Conservation (phyloP, 2,329 filamentous ascomycete species). For the Neocucurbitaria cava region DNA sequence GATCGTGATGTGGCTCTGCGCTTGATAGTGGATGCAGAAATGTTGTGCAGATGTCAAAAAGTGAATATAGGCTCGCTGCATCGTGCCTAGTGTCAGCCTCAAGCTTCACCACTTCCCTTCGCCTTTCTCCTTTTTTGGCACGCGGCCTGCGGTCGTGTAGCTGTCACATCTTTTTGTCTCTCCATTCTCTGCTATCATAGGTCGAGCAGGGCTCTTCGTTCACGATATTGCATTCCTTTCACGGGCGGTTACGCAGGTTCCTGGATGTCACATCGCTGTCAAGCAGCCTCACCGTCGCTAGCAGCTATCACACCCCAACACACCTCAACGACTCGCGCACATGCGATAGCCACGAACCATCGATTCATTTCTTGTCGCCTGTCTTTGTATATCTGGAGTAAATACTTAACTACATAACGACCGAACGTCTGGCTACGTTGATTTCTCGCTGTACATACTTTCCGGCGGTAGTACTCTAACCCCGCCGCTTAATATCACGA, state of each 20-base stretch:
- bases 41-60: slow-evolving; percentile 34
- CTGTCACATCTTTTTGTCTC: slow-evolving; percentile 16
- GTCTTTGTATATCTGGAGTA: slow-evolving; percentile 33
- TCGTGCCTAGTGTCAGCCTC: slow-evolving; percentile 28
- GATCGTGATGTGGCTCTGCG: slow-evolving; percentile 38
- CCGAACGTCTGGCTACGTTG: slow-evolving; percentile 44
- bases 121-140: slow-evolving; percentile 14
- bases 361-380: slow-evolving; percentile 18
- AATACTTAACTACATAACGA: slow-evolving; percentile 17
- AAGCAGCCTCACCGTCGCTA: slow-evolving; percentile 7
- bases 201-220: slow-evolving; percentile 45
- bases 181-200: slow-evolving; percentile 24
- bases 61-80: slow-evolving; percentile 43
- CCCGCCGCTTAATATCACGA: slow-evolving; percentile 7
- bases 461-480: slow-evolving; percentile 8
- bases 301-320: slow-evolving; percentile 20
- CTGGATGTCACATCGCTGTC: slow-evolving; percentile 18
- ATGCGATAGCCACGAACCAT: slow-evolving; percentile 41
- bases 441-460: slow-evolving; percentile 24
- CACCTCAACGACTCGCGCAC: slow-evolving; percentile 25
- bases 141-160: slow-evolving; percentile 33
- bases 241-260: slow-evolving; percentile 21
- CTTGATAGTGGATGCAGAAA: slow-evolving; percentile 24
- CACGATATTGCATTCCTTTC: slow-evolving; percentile 13
- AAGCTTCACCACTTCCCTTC: slow-evolving; percentile 30